These are phyloP conservation scores for Clarkia xantiana DNA, from an alignment of 345 rosid species.

Conservation along the genomic window DNA sequence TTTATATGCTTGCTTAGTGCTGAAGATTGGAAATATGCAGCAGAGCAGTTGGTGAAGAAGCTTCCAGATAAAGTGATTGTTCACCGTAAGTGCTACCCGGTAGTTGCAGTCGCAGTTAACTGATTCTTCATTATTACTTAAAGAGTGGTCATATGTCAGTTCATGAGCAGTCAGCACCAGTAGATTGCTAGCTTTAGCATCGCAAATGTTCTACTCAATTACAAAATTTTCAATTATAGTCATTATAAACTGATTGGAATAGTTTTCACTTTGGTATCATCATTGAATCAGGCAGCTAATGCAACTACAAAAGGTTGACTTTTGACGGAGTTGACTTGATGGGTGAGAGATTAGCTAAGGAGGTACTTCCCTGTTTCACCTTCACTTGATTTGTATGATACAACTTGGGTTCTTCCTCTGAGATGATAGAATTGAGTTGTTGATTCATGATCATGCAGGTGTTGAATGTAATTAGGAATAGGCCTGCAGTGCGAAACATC, in stretches of 20 bases:
- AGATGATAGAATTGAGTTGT: slow-evolving; percentile 1
- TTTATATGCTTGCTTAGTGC: slow-evolving; percentile 28
- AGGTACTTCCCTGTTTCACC: slow-evolving; percentile 33
- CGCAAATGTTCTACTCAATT: background rate
- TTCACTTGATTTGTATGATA: slow-evolving; percentile 3
- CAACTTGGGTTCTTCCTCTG: too few species aligned
- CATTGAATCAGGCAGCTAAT: slow-evolving; percentile 56
- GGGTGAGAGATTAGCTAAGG: slow-evolving; percentile 90
- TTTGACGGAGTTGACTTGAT: slow-evolving; percentile 86
- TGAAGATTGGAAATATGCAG: slow-evolving; percentile 86
- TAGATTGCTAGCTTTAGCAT: background rate
- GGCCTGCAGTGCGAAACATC: slow-evolving; percentile 55
- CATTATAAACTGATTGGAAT: background rate
- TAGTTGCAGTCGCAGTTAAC: background rate
- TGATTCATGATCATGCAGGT: slow-evolving; percentile 32
- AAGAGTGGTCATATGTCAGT: background rate
- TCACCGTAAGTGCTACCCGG: slow-evolving; percentile 48
- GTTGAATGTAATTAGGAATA: slow-evolving; percentile 39
- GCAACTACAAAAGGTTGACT: slow-evolving; percentile 62
- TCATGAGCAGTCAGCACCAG: background rate
- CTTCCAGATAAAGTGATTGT: slow-evolving; percentile 72
- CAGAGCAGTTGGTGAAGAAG: slow-evolving; percentile 71
- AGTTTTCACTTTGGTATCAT: background rate
- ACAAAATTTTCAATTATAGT: background rate
- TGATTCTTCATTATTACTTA: too few species aligned